Base-by-base conservation (phyloP, 306 rosid genomes). In the Medicago lupulina region DNA sequence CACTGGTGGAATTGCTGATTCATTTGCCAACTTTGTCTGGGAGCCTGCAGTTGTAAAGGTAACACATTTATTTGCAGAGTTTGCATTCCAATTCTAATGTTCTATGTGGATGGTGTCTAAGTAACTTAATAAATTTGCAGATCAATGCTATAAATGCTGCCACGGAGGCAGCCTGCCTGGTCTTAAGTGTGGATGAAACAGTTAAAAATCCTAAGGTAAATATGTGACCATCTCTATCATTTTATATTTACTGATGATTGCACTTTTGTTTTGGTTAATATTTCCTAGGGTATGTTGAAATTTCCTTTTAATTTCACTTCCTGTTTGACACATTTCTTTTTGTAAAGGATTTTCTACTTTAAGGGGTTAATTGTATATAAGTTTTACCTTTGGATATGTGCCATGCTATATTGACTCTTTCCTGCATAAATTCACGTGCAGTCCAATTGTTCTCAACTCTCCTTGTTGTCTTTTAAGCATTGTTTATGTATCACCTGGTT, bases 21-120 rank as follows among this genome's bases (percentile, higher is more conserved):
- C 99, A 9, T 90, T 83, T 84, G 92, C 97, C 25, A 96, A 89
- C 85, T 96, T 96, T 69, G 99, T 96, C 71, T 96, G 99, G 99
- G 99, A 96, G 87, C 99, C 99, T 23, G 91, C 99, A 10, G 87
- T 96, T 79, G 99, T 96, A 55, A 96, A 96, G 98, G 99, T 92
- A 80, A 34, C 46, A 51, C 11, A 36, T 57, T 68, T 17, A 21
- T 13, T 19, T 67, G 8, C 9, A 13, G 3, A 10, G 16, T 34
- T 49, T 59, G 14, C 53, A 17, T 44, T 49, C 60, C 58, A 12
- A 21, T 75, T 78, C 47, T 72, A n/a, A n/a, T 64, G 8, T 70
- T 82, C 73, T 75, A 54, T 71, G 49, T 49, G 23, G 31, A 36
- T 38, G 68, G 39, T 72, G 77, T 51, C 44, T 61, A 71, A 79